A percentile compares a stretch with the other conserved stretches of the same genome.
Conservation (phyloP, 768 basidiomycete genomes). For the Wakefieldia striispora region DNA sequence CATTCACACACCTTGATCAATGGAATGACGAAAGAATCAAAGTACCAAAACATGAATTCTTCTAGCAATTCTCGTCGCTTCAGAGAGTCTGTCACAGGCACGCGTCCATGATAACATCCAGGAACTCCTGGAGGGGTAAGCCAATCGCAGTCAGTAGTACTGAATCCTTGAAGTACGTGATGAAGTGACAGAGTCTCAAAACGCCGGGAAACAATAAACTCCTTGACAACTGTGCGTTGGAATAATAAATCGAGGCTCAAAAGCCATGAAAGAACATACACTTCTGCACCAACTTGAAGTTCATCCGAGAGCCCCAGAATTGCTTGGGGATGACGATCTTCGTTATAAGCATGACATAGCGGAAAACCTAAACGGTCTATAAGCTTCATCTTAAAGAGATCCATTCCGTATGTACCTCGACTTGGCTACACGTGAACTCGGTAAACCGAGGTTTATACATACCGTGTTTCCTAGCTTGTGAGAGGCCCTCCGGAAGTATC, state of each 20-base stretch:
- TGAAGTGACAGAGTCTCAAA: slow-evolving; percentile 82
- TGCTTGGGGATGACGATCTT: slow-evolving; percentile 66
- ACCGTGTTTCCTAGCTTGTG: slow-evolving; percentile 45
- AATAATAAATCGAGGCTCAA: background rate
- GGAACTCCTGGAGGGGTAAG: slow-evolving; percentile 45
- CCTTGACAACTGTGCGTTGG: slow-evolving; percentile 55
- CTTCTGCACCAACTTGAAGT: slow-evolving; percentile 55
- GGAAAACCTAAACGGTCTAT: slow-evolving; percentile 53
- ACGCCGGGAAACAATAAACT: slow-evolving; percentile 74
- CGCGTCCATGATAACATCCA: slow-evolving; percentile 43
- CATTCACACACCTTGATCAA: slow-evolving; percentile 63
- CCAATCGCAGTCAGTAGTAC: slow-evolving; percentile 78
- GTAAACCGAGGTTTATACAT: slow-evolving; percentile 71
- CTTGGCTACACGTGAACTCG: slow-evolving; percentile 66
- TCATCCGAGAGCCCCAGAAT: slow-evolving; percentile 76
- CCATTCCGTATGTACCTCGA: slow-evolving; percentile 48
- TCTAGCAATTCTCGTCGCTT: slow-evolving; percentile 81
- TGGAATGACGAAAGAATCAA: slow-evolving; percentile 79
- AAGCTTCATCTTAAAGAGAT: background rate
- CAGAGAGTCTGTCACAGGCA: slow-evolving; percentile 61
- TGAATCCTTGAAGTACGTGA: slow-evolving; percentile 70
- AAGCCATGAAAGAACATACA: slow-evolving; percentile 40
- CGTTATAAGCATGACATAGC: slow-evolving; percentile 62
- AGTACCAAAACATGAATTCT: slow-evolving; percentile 94
- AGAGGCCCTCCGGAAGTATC: slow-evolving; percentile 43